A percentile compares a stretch with the other conserved stretches of the same genome.
phyloP scores from a whole-genome alignment of 2,329 filamentous ascomycete species.

The Meredithiella fracta region DNA sequence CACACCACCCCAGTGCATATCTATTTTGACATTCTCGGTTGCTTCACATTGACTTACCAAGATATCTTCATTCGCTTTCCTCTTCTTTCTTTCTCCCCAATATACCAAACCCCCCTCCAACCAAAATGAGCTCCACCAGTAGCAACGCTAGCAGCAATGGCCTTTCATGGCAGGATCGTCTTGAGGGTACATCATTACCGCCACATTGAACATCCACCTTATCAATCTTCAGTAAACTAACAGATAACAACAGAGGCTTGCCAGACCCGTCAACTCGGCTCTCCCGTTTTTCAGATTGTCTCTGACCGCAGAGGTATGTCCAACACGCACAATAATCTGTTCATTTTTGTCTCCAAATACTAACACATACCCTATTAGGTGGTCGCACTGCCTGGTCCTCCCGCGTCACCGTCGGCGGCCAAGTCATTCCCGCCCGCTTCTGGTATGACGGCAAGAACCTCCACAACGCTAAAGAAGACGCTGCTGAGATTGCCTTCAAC shows the following conservation, averaged over 20 bases:
- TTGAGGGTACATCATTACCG: constrained; percentile 30
- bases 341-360: neutral
- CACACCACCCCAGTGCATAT: too few species aligned
- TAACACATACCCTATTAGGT: constrained; percentile 32
- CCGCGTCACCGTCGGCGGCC: constrained; percentile 54
- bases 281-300: constrained; percentile 51
- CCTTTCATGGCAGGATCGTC: constrained; percentile 37
- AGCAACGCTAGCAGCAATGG: constrained; percentile 15
- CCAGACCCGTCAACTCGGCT: constrained; percentile 32
- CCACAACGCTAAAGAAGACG: constrained; percentile 78
- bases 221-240: constrained; percentile 1
- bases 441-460: constrained; percentile 86
- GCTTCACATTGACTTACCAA: neutral
- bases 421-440: constrained; percentile 54
- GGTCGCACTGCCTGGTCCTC: constrained; percentile 85
- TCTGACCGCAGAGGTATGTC: constrained; percentile 56
- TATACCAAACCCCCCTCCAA: neutral
- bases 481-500: constrained; percentile 63
- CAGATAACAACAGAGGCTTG: constrained; percentile 34
- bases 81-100: neutral
- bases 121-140: constrained; percentile 16
- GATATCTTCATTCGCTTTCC: neutral
- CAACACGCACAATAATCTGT: constrained; percentile 15
- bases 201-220: too few species aligned
- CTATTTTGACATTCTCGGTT: neutral